These are phyloP conservation scores for Pseudogymnoascus sp. DNA, from an alignment of 2,329 filamentous ascomycete genomes.

Conservation along the genomic window DNA sequence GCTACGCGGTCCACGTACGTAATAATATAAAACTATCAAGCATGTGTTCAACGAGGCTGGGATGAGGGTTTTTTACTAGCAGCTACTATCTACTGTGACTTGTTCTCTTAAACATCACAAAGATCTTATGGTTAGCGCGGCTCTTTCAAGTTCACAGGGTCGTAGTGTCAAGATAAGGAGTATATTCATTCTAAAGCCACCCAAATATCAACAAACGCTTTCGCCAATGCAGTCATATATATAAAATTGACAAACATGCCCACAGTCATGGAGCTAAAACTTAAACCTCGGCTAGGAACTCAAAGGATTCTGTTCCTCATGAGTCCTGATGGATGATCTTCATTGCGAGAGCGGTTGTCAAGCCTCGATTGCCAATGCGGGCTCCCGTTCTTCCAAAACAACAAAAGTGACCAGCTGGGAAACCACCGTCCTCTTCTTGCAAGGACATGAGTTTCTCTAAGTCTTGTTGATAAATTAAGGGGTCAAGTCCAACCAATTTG, in stretches of 20 bases:
- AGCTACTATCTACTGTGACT: not conserved
- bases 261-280: not conserved
- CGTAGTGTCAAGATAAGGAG: not conserved
- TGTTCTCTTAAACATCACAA: not conserved
- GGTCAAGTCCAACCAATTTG: slow-evolving; percentile 11
- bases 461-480: slow-evolving; percentile 14
- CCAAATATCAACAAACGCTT: not conserved
- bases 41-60: not conserved
- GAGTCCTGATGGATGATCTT: slow-evolving; percentile 10
- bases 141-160: not conserved
- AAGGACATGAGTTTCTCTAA: slow-evolving; percentile 14
- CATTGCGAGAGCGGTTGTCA: slow-evolving; percentile 20
- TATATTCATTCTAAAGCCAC: not conserved
- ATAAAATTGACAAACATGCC: not conserved
- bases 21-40: not conserved
- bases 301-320: not conserved
- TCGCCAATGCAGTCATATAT: not conserved
- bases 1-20: not conserved
- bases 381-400: slow-evolving; percentile 17
- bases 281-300: not conserved
- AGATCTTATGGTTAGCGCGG: not conserved
- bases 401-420: slow-evolving; percentile 21
- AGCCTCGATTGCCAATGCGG: slow-evolving; percentile 21
- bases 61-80: not conserved
- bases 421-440: slow-evolving; percentile 21